These are phyloP conservation scores for Cutaneotrichosporon cavernicola DNA, from an alignment of 1,284 basidiomycete genomes.

Conservation along the genomic window DNA sequence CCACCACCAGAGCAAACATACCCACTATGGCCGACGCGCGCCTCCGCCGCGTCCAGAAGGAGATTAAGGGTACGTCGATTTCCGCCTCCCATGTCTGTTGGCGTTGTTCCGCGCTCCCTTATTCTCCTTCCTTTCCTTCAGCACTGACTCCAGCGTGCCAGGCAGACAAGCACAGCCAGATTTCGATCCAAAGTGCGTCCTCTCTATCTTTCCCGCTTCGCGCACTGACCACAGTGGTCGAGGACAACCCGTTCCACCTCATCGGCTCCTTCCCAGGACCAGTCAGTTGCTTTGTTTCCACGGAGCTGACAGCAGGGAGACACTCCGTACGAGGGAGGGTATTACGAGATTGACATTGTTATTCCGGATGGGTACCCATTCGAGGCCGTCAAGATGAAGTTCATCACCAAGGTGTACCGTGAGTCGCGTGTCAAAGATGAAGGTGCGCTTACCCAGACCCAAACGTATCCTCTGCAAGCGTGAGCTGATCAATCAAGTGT, in stretches of 20 bases:
- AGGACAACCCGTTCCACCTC: slow-evolving; percentile 82
- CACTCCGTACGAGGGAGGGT: slow-evolving; percentile 91
- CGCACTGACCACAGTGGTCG: slow-evolving; percentile 60
- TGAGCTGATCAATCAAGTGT: slow-evolving; percentile 26
- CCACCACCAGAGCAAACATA: neutral
- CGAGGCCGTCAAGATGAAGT: slow-evolving; percentile 98
- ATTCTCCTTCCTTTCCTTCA: neutral
- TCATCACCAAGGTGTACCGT: slow-evolving; percentile 94
- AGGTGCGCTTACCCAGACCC: slow-evolving; percentile 56
- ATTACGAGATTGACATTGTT: slow-evolving; percentile 91
- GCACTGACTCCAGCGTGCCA: slow-evolving; percentile 15
- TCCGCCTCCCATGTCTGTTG: neutral
- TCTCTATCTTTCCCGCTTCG: neutral
- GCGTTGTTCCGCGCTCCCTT: neutral
- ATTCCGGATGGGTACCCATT: slow-evolving; percentile 95
- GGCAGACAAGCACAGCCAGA: slow-evolving; percentile 78
- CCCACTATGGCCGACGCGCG: slow-evolving; percentile 67
- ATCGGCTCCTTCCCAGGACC: slow-evolving; percentile 89
- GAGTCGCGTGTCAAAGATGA: slow-evolving; percentile 20
- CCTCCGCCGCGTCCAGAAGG: slow-evolving; percentile 85
- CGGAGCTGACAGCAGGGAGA: slow-evolving; percentile 55
- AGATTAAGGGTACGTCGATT: slow-evolving; percentile 66
- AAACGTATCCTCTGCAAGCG: slow-evolving; percentile 90
- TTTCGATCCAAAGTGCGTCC: slow-evolving; percentile 64
- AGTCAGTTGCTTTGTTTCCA: slow-evolving; percentile 53